Evolutionary conservation across 371 early-diverging fungal species (phyloP).

Genomic region (Ecytonucleospora hepatopenaei): DNA sequence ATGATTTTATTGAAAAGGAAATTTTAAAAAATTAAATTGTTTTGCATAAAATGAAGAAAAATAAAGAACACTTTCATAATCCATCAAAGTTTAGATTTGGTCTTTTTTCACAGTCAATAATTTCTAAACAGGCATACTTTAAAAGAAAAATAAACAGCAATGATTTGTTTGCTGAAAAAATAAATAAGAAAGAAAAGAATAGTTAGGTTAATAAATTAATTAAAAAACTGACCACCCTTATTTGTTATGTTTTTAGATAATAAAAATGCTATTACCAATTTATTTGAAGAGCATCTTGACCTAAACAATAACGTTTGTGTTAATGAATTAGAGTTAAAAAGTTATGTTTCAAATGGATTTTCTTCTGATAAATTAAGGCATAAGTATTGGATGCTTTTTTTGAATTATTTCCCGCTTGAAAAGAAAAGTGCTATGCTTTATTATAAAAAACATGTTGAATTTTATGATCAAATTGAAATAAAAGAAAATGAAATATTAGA

Average conservation of each 20-base stretch:
- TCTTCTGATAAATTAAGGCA: slow-evolving; percentile 28
- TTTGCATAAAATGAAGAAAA: background rate
- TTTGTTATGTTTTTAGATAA: background rate
- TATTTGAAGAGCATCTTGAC: slow-evolving; percentile 36
- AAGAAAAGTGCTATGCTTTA: slow-evolving; percentile 42
- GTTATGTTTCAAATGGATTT: slow-evolving; percentile 50
- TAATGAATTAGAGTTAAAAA: slow-evolving; percentile 39
- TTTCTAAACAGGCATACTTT: background rate
- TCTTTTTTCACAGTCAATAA: background rate
- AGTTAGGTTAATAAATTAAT: background rate
- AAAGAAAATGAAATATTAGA: background rate
- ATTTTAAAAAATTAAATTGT: background rate
- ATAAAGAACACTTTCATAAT: background rate
- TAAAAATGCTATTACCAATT: background rate
- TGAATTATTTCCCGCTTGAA: slow-evolving; percentile 40
- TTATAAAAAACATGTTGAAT: slow-evolving; percentile 21
- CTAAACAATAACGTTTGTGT: slow-evolving; percentile 14
- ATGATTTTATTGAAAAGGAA: background rate
- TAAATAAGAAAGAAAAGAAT: no score
- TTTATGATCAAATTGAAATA: slow-evolving; percentile 22
- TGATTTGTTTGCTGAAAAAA: background rate
- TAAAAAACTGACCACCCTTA: background rate
- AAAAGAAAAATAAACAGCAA: background rate
- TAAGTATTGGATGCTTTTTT: slow-evolving; percentile 49
- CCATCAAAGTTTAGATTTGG: background rate